Percentiles rank a stretch among this genome's conserved stretches.
Evolutionary conservation across 1,284 basidiomycete genomes (phyloP).

Genomic region (Tremellales sp.): DNA sequence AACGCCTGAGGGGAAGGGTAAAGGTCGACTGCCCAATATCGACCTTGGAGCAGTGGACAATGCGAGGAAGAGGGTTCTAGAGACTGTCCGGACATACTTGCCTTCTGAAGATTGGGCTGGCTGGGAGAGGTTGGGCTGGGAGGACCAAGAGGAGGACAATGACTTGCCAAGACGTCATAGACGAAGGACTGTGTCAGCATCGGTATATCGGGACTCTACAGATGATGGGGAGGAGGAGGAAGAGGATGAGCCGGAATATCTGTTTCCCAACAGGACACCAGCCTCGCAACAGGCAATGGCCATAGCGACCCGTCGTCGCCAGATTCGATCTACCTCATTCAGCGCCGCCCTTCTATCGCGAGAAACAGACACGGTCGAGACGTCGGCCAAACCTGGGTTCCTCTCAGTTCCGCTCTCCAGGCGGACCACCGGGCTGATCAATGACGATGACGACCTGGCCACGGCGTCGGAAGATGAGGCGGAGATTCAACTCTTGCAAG

Average conservation of each 20-base stretch:
- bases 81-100: conserved; percentile 38
- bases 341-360: conserved; percentile 11
- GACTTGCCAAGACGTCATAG: conserved; percentile 19
- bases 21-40: background rate
- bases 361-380: conserved; percentile 7
- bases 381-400: background rate
- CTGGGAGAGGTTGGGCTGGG: conserved; percentile 48
- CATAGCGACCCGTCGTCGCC: conserved; percentile 20
- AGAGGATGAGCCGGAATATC: conserved; percentile 47
- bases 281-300: conserved; percentile 32
- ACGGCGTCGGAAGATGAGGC: background rate
- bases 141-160: conserved; percentile 34
- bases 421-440: background rate
- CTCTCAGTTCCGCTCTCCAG: background rate
- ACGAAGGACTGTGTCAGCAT: conserved; percentile 5
- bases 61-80: conserved; percentile 35
- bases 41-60: conserved; percentile 19
- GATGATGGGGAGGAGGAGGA: conserved; percentile 18
- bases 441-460: background rate
- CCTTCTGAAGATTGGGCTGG: conserved; percentile 49
- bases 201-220: background rate
- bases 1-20: background rate
- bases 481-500: background rate
- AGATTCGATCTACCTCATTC: conserved; percentile 37
- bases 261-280: conserved; percentile 51